phyloP scores from a whole-genome alignment of 306 rosid genomes.

The Notholithocarpus densiflorus region DNA sequence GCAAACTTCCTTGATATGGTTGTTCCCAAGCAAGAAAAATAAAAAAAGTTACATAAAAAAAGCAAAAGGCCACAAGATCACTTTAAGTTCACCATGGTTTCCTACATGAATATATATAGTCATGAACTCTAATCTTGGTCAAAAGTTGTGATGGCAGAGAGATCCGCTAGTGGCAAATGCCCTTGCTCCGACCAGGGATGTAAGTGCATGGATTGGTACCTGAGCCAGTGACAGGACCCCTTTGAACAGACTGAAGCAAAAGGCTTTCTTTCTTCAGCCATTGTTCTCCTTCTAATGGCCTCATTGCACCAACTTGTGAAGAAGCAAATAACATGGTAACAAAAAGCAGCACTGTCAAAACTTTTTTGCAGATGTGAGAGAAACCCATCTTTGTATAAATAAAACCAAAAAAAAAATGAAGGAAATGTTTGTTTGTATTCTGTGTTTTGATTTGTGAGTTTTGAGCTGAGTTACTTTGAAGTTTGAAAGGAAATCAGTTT shows the following conservation, averaged over 20 bases:
- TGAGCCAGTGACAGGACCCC: neutral
- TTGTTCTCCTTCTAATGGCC: slow-evolving; percentile 20
- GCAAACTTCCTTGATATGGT: no score
- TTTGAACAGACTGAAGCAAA: slow-evolving; percentile 16
- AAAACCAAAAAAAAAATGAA: neutral
- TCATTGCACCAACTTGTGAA: neutral
- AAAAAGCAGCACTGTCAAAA: slow-evolving; percentile 13
- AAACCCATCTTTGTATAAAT: slow-evolving; percentile 14
- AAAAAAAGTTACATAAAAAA: no score
- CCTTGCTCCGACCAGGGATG: slow-evolving; percentile 16
- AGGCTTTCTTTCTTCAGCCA: slow-evolving; percentile 17
- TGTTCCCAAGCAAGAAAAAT: no score
- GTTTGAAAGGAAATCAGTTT: neutral
- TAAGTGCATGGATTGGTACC: slow-evolving; percentile 27
- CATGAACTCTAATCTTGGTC: no score
- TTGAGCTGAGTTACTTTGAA: neutral
- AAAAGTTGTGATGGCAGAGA: no score
- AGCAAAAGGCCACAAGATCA: no score
- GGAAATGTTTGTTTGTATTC: neutral
- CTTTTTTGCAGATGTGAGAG: neutral
- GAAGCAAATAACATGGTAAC: slow-evolving; percentile 13
- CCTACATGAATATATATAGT: no score
- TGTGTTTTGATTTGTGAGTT: neutral
- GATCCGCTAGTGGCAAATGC: neutral
- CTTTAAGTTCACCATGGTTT: no score